Base-by-base conservation (phyloP, 495 filamentous ascomycete genomes). In the Xylaria curta region DNA sequence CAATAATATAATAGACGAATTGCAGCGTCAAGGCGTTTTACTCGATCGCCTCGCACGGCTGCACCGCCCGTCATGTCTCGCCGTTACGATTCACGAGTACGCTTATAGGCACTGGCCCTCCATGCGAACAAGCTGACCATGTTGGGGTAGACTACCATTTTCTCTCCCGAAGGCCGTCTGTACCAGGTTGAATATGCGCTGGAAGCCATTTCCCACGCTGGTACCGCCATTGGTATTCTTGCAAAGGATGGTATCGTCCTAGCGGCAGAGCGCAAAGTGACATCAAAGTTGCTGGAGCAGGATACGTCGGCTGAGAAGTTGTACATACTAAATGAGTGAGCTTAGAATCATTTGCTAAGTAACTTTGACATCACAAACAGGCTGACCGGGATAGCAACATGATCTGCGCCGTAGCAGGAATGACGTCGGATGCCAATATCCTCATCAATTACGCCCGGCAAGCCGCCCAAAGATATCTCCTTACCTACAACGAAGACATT, bases 141-240 rank as follows among this genome's bases (percentile, higher is more conserved):
- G 69, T 56, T 71, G 17, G 24, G 68, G 54, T 78, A 98, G 95
- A 99, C 96, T 75, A 99, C 96, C 82, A 99, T 98, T 87, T 99
- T 99, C 89, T 99, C 96, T 62, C 96, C 96, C 72, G 96, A 99
- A 84, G 96, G 96, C 66, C 94, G 96, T 76, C 89, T 99, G 65
- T 99, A 99, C 83, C 96, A 99, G 84, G 96, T 99, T 75, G 96
- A 99, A 89, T 99, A 99, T 89, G 96, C 96, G 17, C 90, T 99
- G 26, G 96, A 99, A 81, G 96, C 96, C 77, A 99, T 99, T 79
- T 98, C 97, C 60, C 97, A 99, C 78, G 96, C 96, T 72, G 96
- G 96, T 69, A 99, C 96, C 28, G 96, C 96, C 71, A 89, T 99
- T 72, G 96, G 96, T 61, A 97, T 99, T 77, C 88, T 99, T 73